phyloP scores from a whole-genome alignment of 2,329 filamentous ascomycete species.

The Biscogniauxia marginata region DNA sequence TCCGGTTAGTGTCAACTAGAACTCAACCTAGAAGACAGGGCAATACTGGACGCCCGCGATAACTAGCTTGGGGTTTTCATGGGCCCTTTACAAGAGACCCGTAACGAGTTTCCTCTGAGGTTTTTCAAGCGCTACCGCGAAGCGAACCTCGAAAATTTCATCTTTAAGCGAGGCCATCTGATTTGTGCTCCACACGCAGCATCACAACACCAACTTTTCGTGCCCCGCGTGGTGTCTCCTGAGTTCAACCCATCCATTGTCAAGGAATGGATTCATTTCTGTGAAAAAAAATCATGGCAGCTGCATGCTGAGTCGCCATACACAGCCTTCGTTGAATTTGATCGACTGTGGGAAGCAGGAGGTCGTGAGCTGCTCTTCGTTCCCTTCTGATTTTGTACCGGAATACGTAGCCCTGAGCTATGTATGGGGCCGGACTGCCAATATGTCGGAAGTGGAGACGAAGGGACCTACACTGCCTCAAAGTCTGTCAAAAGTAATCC shows the following conservation, averaged over 20 bases:
- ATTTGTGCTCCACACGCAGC: not conserved
- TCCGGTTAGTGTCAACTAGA: too few species aligned
- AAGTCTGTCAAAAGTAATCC: conserved; percentile 1
- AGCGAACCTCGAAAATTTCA: not conserved
- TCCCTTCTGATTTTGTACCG: not conserved
- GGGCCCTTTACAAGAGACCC: too few species aligned
- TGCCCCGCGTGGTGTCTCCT: not conserved
- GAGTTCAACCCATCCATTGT: not conserved
- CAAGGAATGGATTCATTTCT: not conserved
- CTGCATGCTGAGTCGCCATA: not conserved
- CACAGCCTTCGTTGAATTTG: not conserved
- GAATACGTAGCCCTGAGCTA: conserved; percentile 4
- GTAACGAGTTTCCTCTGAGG: too few species aligned
- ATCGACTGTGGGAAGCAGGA: not conserved
- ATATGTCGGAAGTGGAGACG: not conserved
- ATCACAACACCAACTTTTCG: not conserved
- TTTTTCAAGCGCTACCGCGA: too few species aligned
- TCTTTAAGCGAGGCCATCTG: not conserved
- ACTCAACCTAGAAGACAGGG: too few species aligned
- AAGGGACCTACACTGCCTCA: not conserved
- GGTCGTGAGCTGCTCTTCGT: not conserved
- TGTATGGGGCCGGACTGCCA: conserved; percentile 1
- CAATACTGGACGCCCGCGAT: too few species aligned
- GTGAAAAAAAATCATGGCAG: not conserved
- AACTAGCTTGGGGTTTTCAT: not conserved